Evolutionary conservation across 2,329 filamentous ascomycete genomes (phyloP), one percentile per base, ranked within the genome.

Genomic region (Stagonosporopsis tanaceti): DNA sequence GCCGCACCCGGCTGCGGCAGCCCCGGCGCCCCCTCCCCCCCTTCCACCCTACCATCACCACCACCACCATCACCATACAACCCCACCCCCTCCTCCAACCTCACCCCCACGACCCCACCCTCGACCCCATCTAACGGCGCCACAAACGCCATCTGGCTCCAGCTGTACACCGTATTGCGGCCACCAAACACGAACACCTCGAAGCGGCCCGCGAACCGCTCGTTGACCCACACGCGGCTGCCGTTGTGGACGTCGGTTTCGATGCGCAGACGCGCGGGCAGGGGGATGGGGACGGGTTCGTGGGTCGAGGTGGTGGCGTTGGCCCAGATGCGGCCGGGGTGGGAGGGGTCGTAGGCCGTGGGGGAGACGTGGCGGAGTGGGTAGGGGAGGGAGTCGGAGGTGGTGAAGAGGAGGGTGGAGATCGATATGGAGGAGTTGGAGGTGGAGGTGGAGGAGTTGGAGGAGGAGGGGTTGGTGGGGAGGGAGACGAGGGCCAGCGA

Each of bases 71-170:
- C 41, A 12, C 53, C 27, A 55, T 67, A 42, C 40, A 61, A 48
- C 53, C 65, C 40, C 51, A 50, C 4, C 56, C 60, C 51, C 62
- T 38, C 20, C 59, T 61, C 22, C 20, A 57, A n/a, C 20, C 30
- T 53, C 7, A 57, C 30, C 8, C 38, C 45, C 5, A 70, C 60
- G 25, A 77, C 50, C 0, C 69, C 74, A 1, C 77, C 76, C 12
- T 66, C 51, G 3, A 76, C 46, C 1, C 40, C 57, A 7, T 81
- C 74, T 35, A 84, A 53, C 0, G 82, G 82, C 8, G 82, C 82
- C 12, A 84, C 83, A 63, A 85, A 80, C 1, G 83, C 82, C 82
- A 85, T 85, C 66, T 84, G 82, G 58, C 79, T 83, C 83, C 82
- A 85, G 30, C 81, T 84, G 44, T 83, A 81, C 45, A 79, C 56